Evolutionary conservation across 352 stramenopile species (phyloP), one percentile per base, ranked within the genome.

Genomic region (Phytophthora brassicae): DNA sequence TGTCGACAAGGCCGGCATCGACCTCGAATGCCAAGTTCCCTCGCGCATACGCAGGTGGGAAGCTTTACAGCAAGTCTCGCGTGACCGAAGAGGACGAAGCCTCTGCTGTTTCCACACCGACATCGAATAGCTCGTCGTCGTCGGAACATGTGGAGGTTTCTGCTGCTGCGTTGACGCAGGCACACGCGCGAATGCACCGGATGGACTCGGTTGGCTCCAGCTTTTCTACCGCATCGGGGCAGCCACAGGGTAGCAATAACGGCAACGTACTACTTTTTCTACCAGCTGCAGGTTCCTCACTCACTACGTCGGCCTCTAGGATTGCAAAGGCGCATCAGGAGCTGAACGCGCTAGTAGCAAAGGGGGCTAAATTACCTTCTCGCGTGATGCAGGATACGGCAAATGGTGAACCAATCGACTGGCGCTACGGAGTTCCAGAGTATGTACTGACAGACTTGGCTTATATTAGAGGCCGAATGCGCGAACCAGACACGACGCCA

Each of bases 391-490:
- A 74, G 8, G 42, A 62, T 24, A 7, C 24, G 5, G 26, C 56
- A 0, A 68, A 44, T 23, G 62, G 52, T 35, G 58, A 77, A 58
- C n/a, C 46, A 19, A 72, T 75, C 14, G 47, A 53, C 26, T 94
- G 85, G 85, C 79, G 83, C 5, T 91, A 89, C 49, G 85, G 83
- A 7, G 24, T 49, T 16, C 85, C 83, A 1, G 74, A 94, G 55
- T 94, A 90, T 53, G 66, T 82, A 26, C 75, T 94, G 3, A 79
- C 75, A n/a, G 85, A 94, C 46, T 69, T 94, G 49, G 81, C 80
- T 31, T 94, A 91, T 53, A 69, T 88, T 14, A 79, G 75, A 44
- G 75, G 82, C 55, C 81, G 81, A 41, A 61, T 60, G 16, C 81
- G 83, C 38, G 76, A 88, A 33, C 63, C 78, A 14, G 79, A 90